Evolutionary conservation across 225 moss, liverwort and hornwort species (phyloP), one percentile per base, ranked within the genome.

Genomic region (Sphagnum contortum): DNA sequence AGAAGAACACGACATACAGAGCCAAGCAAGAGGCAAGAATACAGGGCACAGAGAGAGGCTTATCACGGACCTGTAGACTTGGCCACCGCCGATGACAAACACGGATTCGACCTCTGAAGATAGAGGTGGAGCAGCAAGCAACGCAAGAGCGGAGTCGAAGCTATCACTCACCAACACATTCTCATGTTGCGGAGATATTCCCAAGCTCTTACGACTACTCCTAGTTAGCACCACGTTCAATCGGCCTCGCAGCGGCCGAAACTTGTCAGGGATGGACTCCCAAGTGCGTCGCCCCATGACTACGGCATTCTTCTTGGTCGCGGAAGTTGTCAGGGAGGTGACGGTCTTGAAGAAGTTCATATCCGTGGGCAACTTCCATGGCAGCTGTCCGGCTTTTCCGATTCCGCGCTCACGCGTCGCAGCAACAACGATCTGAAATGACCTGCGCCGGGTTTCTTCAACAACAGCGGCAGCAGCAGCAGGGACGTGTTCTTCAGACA

Each of bases 221-320:
- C 88, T 74, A 48, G 84, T 87, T 4, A 96, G 72, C 57, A 96
- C 62, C 62, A 92, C 87, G 51, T 96, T 96, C 77, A 92, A 64
- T 50, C 95, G 89, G 12, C 84, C 81, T 44, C 88, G 68, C 6
- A 96, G 59, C 7, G 95, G 95, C 46, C 87, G 88, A 65, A 82
- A 88, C 57, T 78, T 84, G 67, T 64, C 64, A 6, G 90, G 88
- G 45, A 96, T 78, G 0, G 90, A 84, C 57, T 87, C 72, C 95
- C 95, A 96, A 5, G 92, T 88, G 64, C 59, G 63, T 8, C 88
- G 84, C 45, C 95, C 95, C 92, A 92, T 90, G 55, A 96, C 72
- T 59, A 96, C 79, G 14, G 95, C 92, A 51, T 96, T 96, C 81
- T 8, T 79, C 79, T 73, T 85, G 6, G 67, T 65, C 13, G 82